A percentile compares a stretch with the other conserved stretches of the same genome.
Evolutionary conservation across 208 protist genomes (phyloP).

Genomic region (Trypanosoma boissoni): DNA sequence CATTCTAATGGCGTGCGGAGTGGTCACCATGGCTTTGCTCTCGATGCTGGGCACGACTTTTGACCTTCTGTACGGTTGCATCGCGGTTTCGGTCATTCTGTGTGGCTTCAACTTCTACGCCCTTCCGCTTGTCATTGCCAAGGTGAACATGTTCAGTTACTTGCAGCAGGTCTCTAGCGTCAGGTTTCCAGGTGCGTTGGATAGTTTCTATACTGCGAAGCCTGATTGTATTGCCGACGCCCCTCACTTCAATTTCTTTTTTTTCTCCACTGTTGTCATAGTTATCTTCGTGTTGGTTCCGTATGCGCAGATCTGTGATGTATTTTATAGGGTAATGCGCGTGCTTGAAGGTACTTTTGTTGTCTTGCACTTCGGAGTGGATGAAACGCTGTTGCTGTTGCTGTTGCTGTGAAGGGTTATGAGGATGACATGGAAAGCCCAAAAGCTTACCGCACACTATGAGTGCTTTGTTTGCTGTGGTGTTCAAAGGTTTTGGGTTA

Average conservation of each 20-base stretch:
- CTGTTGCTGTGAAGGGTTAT: no score
- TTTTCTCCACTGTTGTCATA: conserved; percentile 73
- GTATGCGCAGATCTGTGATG: no score
- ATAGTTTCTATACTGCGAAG: conserved; percentile 44
- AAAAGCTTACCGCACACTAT: no score
- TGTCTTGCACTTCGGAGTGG: no score
- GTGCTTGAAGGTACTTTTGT: no score
- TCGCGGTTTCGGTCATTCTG: conserved; percentile 37
- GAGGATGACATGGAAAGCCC: no score
- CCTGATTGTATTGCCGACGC: conserved; percentile 36
- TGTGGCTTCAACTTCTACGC: conserved; percentile 57
- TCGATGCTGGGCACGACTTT: conserved; percentile 40
- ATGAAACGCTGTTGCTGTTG: no score
- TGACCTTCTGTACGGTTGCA: conserved; percentile 29
- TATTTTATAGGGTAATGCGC: no score
- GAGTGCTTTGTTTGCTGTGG: no score
- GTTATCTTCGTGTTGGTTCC: no score
- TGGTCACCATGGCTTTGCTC: conserved; percentile 38
- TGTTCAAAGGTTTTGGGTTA: no score
- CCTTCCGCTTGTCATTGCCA: conserved; percentile 61
- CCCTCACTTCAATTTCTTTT: conserved; percentile 61
- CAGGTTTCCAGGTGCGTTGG: conserved; percentile 28
- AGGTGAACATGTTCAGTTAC: conserved; percentile 67
- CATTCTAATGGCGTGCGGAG: conserved; percentile 40
- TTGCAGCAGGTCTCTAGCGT: conserved; percentile 30